phyloP scores from a whole-genome alignment of 306 rosid species.

The Hippophae tibetana region DNA sequence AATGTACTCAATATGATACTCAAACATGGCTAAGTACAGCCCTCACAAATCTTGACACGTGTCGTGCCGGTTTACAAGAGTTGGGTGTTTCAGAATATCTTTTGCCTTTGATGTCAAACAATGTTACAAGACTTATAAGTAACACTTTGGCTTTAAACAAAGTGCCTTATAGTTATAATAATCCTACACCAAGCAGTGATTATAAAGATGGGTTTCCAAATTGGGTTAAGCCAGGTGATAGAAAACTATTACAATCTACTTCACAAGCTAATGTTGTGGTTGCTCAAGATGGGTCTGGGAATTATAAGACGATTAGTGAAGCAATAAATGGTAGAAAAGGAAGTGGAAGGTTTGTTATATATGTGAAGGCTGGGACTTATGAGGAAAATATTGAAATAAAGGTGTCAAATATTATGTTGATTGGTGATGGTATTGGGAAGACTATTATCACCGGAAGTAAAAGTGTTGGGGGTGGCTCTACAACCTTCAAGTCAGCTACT shows the following conservation, averaged over 20 bases:
- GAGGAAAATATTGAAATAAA: conserved; percentile 58
- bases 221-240: conserved; percentile 64
- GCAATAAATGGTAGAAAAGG: conserved; percentile 36
- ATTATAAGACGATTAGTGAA: conserved; percentile 37
- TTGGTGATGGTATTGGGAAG: conserved; percentile 79
- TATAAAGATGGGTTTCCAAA: conserved; percentile 43
- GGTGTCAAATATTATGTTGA: conserved; percentile 49
- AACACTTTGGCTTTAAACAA: conserved; percentile 56
- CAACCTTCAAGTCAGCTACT: conserved; percentile 72
- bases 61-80: conserved; percentile 47
- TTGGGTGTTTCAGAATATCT: conserved; percentile 34
- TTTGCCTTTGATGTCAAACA: conserved; percentile 39
- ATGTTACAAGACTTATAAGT: conserved; percentile 50
- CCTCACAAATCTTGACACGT: conserved; percentile 66
- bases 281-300: conserved; percentile 71
- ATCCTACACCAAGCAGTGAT: conserved; percentile 1
- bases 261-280: conserved; percentile 56
- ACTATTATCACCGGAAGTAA: conserved; percentile 75
- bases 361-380: conserved; percentile 65
- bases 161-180: conserved; percentile 5
- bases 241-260: conserved; percentile 54
- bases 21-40: conserved; percentile 79
- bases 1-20: conserved; percentile 34
- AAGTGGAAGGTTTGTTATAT: conserved; percentile 59
- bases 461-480: conserved; percentile 82